Conservation (phyloP, 768 basidiomycete genomes). For the Suillus weaverae region DNA sequence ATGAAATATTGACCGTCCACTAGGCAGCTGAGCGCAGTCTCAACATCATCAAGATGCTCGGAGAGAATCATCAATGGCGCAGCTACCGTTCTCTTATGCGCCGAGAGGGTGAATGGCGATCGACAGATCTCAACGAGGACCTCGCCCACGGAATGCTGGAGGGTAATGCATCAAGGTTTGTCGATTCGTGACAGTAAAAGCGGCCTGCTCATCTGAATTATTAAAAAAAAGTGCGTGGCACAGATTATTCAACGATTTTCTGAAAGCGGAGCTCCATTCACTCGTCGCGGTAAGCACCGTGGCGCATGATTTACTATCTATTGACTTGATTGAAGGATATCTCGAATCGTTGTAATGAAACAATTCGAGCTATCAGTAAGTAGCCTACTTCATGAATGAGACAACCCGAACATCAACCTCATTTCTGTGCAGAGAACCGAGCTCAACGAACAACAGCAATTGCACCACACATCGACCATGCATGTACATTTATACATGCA, state of each 20-base stretch:
- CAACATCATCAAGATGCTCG: not conserved
- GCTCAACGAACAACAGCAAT: not conserved
- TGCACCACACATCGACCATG: not conserved
- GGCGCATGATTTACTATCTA: not conserved
- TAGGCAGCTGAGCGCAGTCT: not conserved
- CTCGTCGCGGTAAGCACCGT: not conserved
- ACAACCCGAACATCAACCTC: not conserved
- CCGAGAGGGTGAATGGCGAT: constrained; percentile 1
- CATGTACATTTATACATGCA: not conserved
- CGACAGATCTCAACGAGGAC: not conserved
- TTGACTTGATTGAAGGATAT: not conserved
- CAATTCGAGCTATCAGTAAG: not conserved
- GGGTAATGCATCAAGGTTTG: not conserved
- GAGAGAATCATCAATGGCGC: not conserved
- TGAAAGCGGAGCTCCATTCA: not conserved
- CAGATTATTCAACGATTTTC: not conserved
- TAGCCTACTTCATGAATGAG: not conserved
- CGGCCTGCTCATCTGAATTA: not conserved
- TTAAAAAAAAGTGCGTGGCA: not conserved
- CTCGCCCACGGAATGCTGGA: not conserved
- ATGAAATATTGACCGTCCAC: not conserved
- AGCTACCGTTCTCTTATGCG: not conserved
- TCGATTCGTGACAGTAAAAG: not conserved
- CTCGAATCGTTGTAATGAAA: not conserved
- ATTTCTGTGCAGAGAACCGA: not conserved